Evolutionary conservation across 371 early-diverging fungal genomes (phyloP), one percentile per base, ranked within the genome.

Genomic region (Mortierella polycephala): DNA sequence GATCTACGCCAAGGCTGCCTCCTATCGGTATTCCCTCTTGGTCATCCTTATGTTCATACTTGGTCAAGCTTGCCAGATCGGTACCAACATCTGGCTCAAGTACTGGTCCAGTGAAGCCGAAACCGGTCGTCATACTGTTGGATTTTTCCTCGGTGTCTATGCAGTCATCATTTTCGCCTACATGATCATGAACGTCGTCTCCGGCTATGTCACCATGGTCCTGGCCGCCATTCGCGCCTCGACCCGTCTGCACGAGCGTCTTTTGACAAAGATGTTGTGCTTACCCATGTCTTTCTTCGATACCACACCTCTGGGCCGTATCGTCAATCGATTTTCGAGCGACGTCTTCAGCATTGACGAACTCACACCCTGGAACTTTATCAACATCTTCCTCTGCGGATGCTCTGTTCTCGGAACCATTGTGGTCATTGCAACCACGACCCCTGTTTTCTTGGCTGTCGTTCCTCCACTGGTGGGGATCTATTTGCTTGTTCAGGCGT

Each of bases 261-360:
- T 86, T 54, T 57, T 87, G 65, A 53, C 71, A 5, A 73, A 67
- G 8, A 74, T 86, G 50, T 52, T 89, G 67, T 84, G 82, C 18
- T 83, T 91, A 13, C 93, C 93, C 16, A 91, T 91, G 89, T 79
- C 79, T 14, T 77, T 77, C 49, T 77, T 77, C 39, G 79, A 77
- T 52, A 77, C 79, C 5, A 77, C 72, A 0, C 76, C 76, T 16
- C 70, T 93, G 10, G 95, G 95, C 7, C 87, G 94, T 39, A 88
- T 95, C 49, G 80, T 96, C 41, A 94, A 96, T 67, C 85, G 96
- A 6, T 95, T 96, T 83, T 70, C 71, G 23, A 60, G 67, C 23
- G 77, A 77, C 41, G 55, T 77, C 44, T 68, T 68, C 21, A 56
- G 64, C 0, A 57, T 67, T 21, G 77, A 77, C 55, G 68, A 77